phyloP scores from a whole-genome alignment of 306 rosid species.

The Datisca glomerata region DNA sequence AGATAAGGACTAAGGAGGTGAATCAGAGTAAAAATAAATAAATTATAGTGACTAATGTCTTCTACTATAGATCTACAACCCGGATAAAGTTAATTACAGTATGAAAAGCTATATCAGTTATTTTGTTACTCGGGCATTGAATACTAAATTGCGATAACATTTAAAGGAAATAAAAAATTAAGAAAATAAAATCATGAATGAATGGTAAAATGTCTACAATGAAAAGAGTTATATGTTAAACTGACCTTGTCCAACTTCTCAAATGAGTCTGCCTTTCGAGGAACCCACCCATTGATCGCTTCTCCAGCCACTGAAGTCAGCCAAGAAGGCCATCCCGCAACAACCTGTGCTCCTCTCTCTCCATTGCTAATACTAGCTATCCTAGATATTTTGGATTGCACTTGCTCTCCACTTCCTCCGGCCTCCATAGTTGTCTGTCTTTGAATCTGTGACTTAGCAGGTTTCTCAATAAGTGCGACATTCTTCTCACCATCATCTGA shows the following conservation, averaged over 20 bases:
- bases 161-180: too few relatives aligned
- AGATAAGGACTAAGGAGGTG: too few relatives aligned
- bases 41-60: too few relatives aligned
- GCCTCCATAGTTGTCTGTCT: conserved; percentile 10
- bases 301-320: conserved; percentile 68
- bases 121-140: too few relatives aligned
- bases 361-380: conserved; percentile 29
- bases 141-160: too few relatives aligned
- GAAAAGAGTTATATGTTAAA: not conserved
- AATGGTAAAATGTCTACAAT: not conserved
- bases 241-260: conserved; percentile 67
- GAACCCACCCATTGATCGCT: conserved; percentile 80
- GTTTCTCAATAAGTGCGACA: conserved; percentile 11
- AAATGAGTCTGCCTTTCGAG: conserved; percentile 70
- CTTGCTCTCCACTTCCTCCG: conserved; percentile 10
- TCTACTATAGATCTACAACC: too few relatives aligned
- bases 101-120: too few relatives aligned
- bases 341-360: conserved; percentile 52
- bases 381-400: conserved; percentile 16
- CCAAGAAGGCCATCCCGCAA: conserved; percentile 97
- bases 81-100: too few relatives aligned
- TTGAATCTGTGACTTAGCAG: conserved; percentile 16
- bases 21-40: too few relatives aligned
- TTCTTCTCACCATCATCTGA: conserved; percentile 26
- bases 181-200: too few relatives aligned